Evolutionary conservation across 2,329 filamentous ascomycete genomes (phyloP), one percentile per base, ranked within the genome.

Genomic region (Penicillium sp.): DNA sequence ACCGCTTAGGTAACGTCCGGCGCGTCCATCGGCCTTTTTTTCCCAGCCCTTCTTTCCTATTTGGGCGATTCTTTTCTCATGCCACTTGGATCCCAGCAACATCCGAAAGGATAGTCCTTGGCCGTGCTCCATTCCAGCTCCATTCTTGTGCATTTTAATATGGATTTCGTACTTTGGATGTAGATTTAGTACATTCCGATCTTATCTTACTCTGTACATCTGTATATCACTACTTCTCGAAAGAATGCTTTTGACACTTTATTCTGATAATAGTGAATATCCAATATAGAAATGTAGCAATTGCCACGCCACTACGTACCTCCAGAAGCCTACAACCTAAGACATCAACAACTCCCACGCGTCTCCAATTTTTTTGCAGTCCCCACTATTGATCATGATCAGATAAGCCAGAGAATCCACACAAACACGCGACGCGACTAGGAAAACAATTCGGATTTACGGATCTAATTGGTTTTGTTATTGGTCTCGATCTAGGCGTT

Each of bases 81-180:
- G 63, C 65, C 65, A 67, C 65, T 61, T 40, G 46, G 15, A 44
- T 58, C 59, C 62, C 59, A 65, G 57, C 60, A 53, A 57, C 60
- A 57, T 66, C 65, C 65, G 65, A 65, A 58, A 53, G 27, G 60
- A 60, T 58, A 60, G 34, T 50, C 48, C 19, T 52, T 62, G 59
- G 55, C 52, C 58, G 63, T 58, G 57, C 60, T 63, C 63, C 63
- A 66, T 65, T 50, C 54, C 52, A 50, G 43, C 33, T 40, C 55
- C 56, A 58, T 54, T 45, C 23, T 47, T 51, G 46, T 55, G 53
- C 46, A 55, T 41, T 7, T 25, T 15, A 27, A 29, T 29, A 34
- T 47, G 9, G 9, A 25, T 16, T 47, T n/a, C 8, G 41, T 19
- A 6, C 43, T 40, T 16, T 33, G 8, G 16, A 15, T 19, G 16